Conservation (phyloP, 1,139 yeast genomes). For the Schizosaccharomyces versatilis region DNA sequence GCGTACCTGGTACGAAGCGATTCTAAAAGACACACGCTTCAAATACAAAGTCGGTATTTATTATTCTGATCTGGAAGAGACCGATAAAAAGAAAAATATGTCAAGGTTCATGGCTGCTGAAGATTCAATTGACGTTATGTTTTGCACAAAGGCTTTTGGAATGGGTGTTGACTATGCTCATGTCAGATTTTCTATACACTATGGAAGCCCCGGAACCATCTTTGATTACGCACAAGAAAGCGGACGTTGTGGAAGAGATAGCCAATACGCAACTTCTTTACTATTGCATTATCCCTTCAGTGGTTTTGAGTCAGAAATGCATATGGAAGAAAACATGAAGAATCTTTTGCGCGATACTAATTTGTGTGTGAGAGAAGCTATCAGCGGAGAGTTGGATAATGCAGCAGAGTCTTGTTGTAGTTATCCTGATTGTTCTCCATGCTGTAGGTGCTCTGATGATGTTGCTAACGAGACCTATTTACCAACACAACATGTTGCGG, state of each 20-base stretch:
- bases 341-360: not conserved
- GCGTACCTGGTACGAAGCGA: slow-evolving; percentile 40
- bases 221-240: not conserved
- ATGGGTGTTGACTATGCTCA: not conserved
- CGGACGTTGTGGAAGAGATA: not conserved
- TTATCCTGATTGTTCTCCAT: not conserved
- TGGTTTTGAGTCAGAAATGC: not conserved
- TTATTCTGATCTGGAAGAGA: not conserved
- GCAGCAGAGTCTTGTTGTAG: not conserved
- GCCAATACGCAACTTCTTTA: not conserved
- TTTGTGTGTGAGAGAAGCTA: not conserved
- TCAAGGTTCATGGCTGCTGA: not conserved
- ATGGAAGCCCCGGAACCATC: not conserved
- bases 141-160: not conserved
- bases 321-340: not conserved
- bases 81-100: not conserved
- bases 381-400: not conserved
- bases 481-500: too few species aligned
- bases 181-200: not conserved
- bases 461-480: too few species aligned
- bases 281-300: not conserved
- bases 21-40: slow-evolving; percentile 15
- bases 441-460: not conserved
- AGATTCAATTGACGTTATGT: not conserved
- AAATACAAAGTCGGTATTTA: slow-evolving; percentile 12